Evolutionary conservation across 306 rosid genomes (phyloP), one percentile per base, ranked within the genome.

Genomic region (Sicyos baderoa): DNA sequence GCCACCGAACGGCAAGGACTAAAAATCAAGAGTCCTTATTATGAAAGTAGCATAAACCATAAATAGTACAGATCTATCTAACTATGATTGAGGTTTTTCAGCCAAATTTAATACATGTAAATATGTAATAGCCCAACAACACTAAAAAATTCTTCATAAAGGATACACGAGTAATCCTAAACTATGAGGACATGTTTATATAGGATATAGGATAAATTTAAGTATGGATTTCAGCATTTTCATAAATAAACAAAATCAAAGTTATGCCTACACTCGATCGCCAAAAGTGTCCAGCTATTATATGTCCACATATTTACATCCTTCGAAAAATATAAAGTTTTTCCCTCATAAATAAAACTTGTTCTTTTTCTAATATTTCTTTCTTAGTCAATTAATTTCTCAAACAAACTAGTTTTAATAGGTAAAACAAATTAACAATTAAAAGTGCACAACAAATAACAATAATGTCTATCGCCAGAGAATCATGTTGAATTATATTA

Each of bases 1-100:
- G 0, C 97, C 99, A 32, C 99, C 99, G 78, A 88, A 93, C 56
- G 99, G 99, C 70, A 93, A 82, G 76, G 99, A 90, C 99, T 93
- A 86, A 85, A 81, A 80, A 76, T 57, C 66, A 79, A 16, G 59
- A 72, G 59, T 74, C 72, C 67, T 19, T 32, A 62, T 3, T 40
- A 45, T 42, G 18, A 37, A 40, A 18, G 70, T 10, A n/a, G 18
- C 8, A 10, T 53, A 12, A 42, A 42, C 53, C 70, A 18, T 61
- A 61, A 61, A 16, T 16, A 60, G 48, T 60, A 35, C 3, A 29
- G 22, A 55, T 55, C 60, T 6, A 51, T 0, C 14, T 13, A 29
- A 27, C 29, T 4, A 49, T 25, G 35, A 32, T 59, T 29, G 5
- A 58, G 52, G 40, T 63, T 17, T 19, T 60, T 23, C 21, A 40